Evolutionary conservation across 2,329 filamentous ascomycete species (phyloP).

Genomic region (Didymella lethalis): DNA sequence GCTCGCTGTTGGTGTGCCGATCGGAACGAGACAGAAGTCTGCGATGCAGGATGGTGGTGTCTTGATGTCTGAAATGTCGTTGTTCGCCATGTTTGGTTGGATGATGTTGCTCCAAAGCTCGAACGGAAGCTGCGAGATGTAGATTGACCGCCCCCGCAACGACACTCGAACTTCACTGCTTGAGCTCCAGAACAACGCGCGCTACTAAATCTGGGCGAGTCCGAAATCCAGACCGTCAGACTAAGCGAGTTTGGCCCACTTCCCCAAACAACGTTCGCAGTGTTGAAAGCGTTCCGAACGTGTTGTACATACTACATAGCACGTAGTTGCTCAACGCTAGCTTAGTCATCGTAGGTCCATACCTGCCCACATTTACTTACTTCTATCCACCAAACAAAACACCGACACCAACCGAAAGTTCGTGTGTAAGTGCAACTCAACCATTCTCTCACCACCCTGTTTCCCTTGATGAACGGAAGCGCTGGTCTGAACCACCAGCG

Average conservation of each 20-base stretch:
- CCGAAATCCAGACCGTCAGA: background rate
- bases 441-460: background rate
- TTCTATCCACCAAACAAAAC: background rate
- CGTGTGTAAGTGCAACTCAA: conserved; percentile 2
- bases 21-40: conserved; percentile 91
- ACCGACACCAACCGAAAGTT: background rate
- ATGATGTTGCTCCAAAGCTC: conserved; percentile 12
- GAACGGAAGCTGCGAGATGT: conserved; percentile 2
- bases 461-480: conserved; percentile 21
- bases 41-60: conserved; percentile 81
- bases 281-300: background rate
- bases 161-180: conserved; percentile 1
- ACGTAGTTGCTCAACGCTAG: background rate
- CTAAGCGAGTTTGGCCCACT: background rate
- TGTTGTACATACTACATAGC: background rate
- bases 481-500: conserved; percentile 22
- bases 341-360: background rate
- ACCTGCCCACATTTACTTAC: background rate
- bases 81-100: conserved; percentile 31
- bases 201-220: background rate
- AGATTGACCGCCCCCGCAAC: conserved; percentile 4
- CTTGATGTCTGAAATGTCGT: conserved; percentile 31
- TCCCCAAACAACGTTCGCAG: background rate
- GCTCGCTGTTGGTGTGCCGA: conserved; percentile 63
- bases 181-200: background rate